Base-by-base conservation (phyloP, 2,329 filamentous ascomycete species). In the Macrophomina phaseolina region DNA sequence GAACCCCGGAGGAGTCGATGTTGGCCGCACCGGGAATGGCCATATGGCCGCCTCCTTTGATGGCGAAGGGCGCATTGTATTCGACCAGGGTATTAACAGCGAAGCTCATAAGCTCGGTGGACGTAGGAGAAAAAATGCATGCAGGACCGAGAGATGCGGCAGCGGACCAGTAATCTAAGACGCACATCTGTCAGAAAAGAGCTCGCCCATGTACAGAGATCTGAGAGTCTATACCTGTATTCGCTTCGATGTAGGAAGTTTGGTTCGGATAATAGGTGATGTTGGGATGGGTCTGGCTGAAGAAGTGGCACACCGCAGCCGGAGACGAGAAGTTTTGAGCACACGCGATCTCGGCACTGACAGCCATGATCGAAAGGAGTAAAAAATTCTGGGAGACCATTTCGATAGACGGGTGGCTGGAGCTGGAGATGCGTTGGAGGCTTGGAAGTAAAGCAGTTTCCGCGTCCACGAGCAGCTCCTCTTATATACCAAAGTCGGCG, bases 11-110 rank as follows among this genome's bases (percentile, higher is more conserved):
- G 12, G 55, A 60, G 16, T 46, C 40, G 55, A 60, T 60, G n/a
- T 60, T 46, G 38, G 55, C 68, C 4, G 67, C 68, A 49, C 68
- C 72, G 1, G 68, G n/a, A 32, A 72, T 73, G 3, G 72, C 71
- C 72, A 71, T 71, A 28, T 74, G 71, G 1, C 73, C 72, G 4
- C 72, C 72, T 30, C 73, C 70, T 7, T 70, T 69, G 64, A 73
- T 69, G 3, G 73, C 68, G 40, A 74, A 73, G 5, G 46, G 46
- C 16, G 45, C 45, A 9, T 64, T 45, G 16, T 36, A 53, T 34
- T 36, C 12, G 18, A 64, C 61, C n/a, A 64, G 16, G 14, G 49
- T 7, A 16, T 51, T 42, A n/a, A 64, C 46, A 5, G 61, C 61
- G 16, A 12, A 36, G 18, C 46, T 12, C 46, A 64, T 53, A 16